Evolutionary conservation across 331 rosid genomes (phyloP).

Genomic region (Cydonia oblonga): DNA sequence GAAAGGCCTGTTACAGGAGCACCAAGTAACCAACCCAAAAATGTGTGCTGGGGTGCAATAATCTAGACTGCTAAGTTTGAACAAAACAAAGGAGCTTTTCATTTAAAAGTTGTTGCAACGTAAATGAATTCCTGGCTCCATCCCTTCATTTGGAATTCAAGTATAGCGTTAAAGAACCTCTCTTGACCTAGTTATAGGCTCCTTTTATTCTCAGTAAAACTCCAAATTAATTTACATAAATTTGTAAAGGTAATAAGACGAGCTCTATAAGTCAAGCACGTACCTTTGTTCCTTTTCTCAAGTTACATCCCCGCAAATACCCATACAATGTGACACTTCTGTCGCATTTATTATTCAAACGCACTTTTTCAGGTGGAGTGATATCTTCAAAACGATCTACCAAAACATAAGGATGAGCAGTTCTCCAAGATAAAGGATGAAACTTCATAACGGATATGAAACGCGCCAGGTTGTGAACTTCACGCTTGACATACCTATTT

Average conservation of each 20-base stretch:
- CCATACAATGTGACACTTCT: constrained; percentile 85
- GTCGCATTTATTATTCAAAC: constrained; percentile 58
- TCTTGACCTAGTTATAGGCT: background rate
- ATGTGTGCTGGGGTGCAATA: background rate
- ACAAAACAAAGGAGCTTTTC: background rate
- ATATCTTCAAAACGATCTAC: constrained; percentile 92
- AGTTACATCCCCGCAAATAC: constrained; percentile 82
- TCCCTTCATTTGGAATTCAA: background rate
- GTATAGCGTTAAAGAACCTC: background rate
- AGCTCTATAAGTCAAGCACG: background rate
- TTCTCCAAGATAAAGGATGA: constrained; percentile 84
- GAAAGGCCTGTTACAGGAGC: background rate
- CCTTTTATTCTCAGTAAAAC: background rate
- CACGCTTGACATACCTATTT: constrained; percentile 75
- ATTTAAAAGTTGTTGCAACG: background rate
- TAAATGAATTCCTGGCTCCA: background rate
- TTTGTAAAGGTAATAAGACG: background rate
- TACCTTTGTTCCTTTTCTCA: constrained; percentile 82
- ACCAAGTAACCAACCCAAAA: background rate
- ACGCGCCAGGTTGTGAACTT: constrained; percentile 83
- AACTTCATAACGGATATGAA: constrained; percentile 94
- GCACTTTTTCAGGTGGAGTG: constrained; percentile 75
- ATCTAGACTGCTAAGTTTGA: background rate
- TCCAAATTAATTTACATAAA: background rate
- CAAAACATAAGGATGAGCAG: constrained; percentile 80